Base-by-base conservation (phyloP, 2,329 filamentous ascomycete genomes). In the Nothopassalora personata region DNA sequence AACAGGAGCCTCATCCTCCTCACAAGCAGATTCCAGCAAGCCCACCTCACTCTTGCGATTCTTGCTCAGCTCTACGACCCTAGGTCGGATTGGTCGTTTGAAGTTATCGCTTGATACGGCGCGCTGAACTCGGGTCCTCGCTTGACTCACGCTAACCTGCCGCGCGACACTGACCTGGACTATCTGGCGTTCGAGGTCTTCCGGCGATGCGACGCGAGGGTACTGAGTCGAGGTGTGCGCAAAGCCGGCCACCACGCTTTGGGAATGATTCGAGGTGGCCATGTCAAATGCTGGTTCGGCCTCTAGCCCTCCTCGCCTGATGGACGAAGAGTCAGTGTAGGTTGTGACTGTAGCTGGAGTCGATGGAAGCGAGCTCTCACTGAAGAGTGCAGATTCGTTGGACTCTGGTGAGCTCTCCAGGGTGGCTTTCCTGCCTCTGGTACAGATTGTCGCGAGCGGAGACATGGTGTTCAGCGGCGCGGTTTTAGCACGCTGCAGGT, bases 41-140 rank as follows among this genome's bases (percentile, higher is more conserved):
- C 68, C 69, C 28, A 69, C 60, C 31, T 67, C 69, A 54, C 70
- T 72, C 64, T 71, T 72, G 43, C 71, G 61, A 47, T 69, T 67
- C 57, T 63, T 66, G 9, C 53, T 60, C 59, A 73, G 52, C 46
- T 72, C 68, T 49, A 73, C 70, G 3, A 73, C 66, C 31, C 67
- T 58, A 19, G 71, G 71, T 27, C 64, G 51, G 13, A 72, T 36
- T 11, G 70, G 70, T 54, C 68, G 68, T 52, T 67, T 71, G 18
- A 59, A 66, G 15, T 52, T 54, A 45, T 55, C 55, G 33, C 59
- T 65, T 50, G 55, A 62, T 34, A 63, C 61, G 19, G 67, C 66
- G 48, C 60, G 56, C 59, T 66, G 60, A 1, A 69, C 67, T 52
- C 61, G 52, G 10, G 54, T 64, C 30, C 67, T 50, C 10, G 67